Conservation (phyloP, 2,329 filamentous ascomycete species). For the Corynespora cassiicola region DNA sequence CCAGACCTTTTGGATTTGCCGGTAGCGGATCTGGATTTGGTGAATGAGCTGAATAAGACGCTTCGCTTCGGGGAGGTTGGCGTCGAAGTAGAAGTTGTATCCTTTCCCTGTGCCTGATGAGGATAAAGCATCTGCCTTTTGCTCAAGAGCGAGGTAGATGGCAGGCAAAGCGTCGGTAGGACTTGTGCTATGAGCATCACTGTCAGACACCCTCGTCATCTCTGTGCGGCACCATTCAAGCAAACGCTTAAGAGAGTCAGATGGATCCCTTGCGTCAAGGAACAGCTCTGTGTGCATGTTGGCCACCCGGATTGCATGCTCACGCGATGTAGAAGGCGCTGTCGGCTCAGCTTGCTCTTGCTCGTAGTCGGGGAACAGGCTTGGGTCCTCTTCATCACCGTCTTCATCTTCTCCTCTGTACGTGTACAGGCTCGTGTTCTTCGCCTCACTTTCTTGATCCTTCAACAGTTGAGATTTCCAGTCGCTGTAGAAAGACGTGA, state of each 20-base stretch:
- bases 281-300: conserved; percentile 44
- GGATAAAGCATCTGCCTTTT: conserved; percentile 57
- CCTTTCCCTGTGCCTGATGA: conserved; percentile 36
- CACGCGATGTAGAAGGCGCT: conserved; percentile 30
- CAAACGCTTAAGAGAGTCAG: conserved; percentile 31
- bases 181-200: conserved; percentile 28
- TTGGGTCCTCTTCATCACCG: conserved; percentile 75
- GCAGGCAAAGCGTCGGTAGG: conserved; percentile 67
- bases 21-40: conserved; percentile 74
- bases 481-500: conserved; percentile 76
- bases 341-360: conserved; percentile 48
- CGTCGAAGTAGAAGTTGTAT: conserved; percentile 91
- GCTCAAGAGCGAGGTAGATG: conserved; percentile 69
- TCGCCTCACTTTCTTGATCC: conserved; percentile 77
- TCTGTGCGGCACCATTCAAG: conserved; percentile 38
- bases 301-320: conserved; percentile 41
- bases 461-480: conserved; percentile 80
- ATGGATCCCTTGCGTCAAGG: conserved; percentile 19
- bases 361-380: conserved; percentile 82
- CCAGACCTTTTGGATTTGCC: conserved; percentile 68
- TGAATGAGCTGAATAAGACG: conserved; percentile 74
- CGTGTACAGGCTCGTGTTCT: conserved; percentile 78
- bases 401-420: conserved; percentile 84
- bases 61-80: conserved; percentile 77
- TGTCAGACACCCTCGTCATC: conserved; percentile 31